These are phyloP conservation scores for Teunomyces gatunensis DNA, from an alignment of 805 yeast genomes.

Conservation along the genomic window DNA sequence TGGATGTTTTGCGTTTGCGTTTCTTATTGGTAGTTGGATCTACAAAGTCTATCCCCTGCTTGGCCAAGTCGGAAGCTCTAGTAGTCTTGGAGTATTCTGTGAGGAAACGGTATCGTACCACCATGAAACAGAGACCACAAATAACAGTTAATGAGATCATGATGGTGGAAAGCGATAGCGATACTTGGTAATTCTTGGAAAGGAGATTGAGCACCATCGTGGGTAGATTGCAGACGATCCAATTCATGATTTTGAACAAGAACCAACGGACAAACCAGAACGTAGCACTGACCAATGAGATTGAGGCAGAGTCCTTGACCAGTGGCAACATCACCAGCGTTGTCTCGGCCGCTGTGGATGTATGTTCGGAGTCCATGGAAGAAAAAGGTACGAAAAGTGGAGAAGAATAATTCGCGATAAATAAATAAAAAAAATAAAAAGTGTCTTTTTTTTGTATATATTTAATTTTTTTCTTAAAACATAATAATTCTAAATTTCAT, in stretches of 20 bases:
- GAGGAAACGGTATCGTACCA: conserved; percentile 61
- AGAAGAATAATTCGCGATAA: background rate
- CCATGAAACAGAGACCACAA: conserved; percentile 37
- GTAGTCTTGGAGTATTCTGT: conserved; percentile 55
- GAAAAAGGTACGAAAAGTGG: background rate
- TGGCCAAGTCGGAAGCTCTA: conserved; percentile 40
- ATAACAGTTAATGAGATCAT: conserved; percentile 29
- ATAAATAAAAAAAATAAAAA: no score
- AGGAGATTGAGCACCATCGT: conserved; percentile 23
- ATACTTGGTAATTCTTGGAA: conserved; percentile 47
- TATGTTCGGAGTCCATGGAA: background rate
- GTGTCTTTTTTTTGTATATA: background rate
- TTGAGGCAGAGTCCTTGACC: conserved; percentile 12
- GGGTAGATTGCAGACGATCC: conserved; percentile 16
- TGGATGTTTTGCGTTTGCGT: conserved; percentile 25
- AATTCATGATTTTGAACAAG: conserved; percentile 15
- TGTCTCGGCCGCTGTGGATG: background rate
- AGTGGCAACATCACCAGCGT: conserved; percentile 8
- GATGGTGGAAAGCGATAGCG: conserved; percentile 50
- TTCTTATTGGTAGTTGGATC: conserved; percentile 29
- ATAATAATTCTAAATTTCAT: conserved; percentile 9
- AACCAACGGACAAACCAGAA: conserved; percentile 21
- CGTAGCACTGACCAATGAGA: conserved; percentile 12
- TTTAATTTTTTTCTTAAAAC: background rate
- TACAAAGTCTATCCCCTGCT: conserved; percentile 44